Base-by-base conservation (phyloP, 495 filamentous ascomycete genomes). In the Daldinia vernicosa region DNA sequence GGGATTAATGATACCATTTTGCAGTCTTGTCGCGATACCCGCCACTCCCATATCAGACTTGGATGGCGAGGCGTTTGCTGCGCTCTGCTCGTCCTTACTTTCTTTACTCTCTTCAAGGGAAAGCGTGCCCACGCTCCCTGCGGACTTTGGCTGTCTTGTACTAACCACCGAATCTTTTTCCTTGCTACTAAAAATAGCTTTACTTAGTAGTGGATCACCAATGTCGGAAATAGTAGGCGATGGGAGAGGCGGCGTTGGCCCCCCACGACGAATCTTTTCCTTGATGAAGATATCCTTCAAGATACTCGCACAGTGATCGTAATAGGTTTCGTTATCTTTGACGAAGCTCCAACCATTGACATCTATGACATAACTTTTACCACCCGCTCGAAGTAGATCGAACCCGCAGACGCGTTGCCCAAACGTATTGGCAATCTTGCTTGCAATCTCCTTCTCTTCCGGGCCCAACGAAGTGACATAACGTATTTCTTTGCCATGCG, bases 341-440 rank as follows among this genome's bases (percentile, higher is more conserved):
- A 99, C 95, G 76, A 99, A 99, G 75, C 95, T 98, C 95, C 95
- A 99, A 17, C 95, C 95, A 78, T 99, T 99, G 66, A 99, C 96
- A 76, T 99, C 95, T 67, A 99, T 98, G 14, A 99, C 95, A 80
- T 92, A 98, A 78, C 95, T 98, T 79, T 90, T 93, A 15, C 92
- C 92, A 27, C 87, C 89, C 2, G 92, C 91, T 17, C 95, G 90
- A 59, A 99, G 86, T 74, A 99, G 86, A 77, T 99, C 95, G 76
- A 99, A 99, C 4, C 95, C 95, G 77, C 95, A 99, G 14, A 99
- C 94, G 40, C 92, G 83, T 79, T 99, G 95, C 6, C 94, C 96
- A 80, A 99, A 99, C 2, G 92, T 91, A 61, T 90, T 91, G 15
- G 93, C 92, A 54, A 99, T 99, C 70, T 91, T 94, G 32, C 89